Evolutionary conservation across 257 asterid species (phyloP).

Genomic region (Solanum medicagineum): DNA sequence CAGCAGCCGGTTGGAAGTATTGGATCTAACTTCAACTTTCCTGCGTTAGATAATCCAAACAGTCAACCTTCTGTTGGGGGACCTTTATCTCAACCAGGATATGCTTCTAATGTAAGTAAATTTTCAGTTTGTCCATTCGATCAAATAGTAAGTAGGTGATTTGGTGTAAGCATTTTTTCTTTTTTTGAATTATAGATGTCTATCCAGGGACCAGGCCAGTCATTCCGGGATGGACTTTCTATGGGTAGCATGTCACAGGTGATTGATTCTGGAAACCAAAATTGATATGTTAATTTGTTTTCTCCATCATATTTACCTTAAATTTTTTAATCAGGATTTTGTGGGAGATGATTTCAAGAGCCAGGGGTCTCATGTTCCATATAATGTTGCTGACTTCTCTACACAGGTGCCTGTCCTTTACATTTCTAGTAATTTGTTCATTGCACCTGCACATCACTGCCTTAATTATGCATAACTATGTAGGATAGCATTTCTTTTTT

Average conservation of each 20-base stretch:
- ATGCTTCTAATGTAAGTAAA: conserved; percentile 70
- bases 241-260: conserved; percentile 99
- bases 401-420: conserved; percentile 52
- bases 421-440: neutral
- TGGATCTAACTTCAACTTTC: conserved; percentile 67
- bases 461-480: neutral
- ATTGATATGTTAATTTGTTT: neutral
- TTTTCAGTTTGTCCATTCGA: neutral
- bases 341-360: conserved; percentile 93
- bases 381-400: conserved; percentile 73
- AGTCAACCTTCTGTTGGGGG: conserved; percentile 87
- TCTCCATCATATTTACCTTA: conserved; percentile 3
- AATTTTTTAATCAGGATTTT: conserved; percentile 52
- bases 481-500: neutral
- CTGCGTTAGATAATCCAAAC: conserved; percentile 73
- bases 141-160: neutral
- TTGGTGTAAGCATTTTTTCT: neutral
- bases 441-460: neutral
- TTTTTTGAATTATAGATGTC: conserved; percentile 11
- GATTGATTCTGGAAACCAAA: neutral
- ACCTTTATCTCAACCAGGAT: conserved; percentile 86
- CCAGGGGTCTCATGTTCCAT: conserved; percentile 97
- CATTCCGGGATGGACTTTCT: conserved; percentile 78
- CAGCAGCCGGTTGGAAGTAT: conserved; percentile 69
- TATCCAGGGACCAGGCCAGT: conserved; percentile 64